Evolutionary conservation across 305 asterid genomes (phyloP).

Genomic region (Fraxinus sp.): DNA sequence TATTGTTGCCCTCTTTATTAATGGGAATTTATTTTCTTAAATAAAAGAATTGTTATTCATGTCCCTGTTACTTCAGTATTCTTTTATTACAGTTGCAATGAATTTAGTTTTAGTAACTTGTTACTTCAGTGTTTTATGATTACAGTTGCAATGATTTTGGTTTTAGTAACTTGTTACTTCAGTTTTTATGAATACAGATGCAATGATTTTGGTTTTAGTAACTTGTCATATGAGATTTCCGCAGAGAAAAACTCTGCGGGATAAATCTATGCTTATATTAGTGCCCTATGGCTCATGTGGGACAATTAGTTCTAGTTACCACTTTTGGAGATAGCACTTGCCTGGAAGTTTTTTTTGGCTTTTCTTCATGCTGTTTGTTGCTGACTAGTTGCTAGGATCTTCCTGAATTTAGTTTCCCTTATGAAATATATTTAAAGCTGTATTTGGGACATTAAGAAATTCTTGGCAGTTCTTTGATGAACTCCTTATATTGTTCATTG

Average conservation of each 20-base stretch:
- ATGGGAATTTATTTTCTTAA: background rate
- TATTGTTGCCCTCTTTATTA: background rate
- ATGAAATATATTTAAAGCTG: background rate
- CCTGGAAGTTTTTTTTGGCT: background rate
- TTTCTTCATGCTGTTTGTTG: background rate
- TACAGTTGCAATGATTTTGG: background rate
- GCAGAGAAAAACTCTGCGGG: background rate
- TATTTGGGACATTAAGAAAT: background rate
- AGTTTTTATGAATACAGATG: background rate
- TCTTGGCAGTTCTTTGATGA: background rate
- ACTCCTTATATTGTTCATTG: background rate
- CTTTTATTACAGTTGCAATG: background rate
- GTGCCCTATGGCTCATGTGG: background rate
- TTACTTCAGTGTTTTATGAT: too few relatives aligned
- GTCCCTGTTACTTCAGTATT: background rate
- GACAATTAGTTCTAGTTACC: background rate
- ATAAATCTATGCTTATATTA: background rate
- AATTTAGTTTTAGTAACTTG: background rate
- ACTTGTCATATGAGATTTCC: background rate
- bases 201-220: background rate
- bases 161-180: background rate
- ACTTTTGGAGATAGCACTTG: background rate
- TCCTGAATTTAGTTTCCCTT: background rate
- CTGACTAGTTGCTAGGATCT: background rate
- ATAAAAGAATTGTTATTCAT: background rate